Base-by-base conservation (phyloP, 129 eudicot genomes). In the Solidago caesia region DNA sequence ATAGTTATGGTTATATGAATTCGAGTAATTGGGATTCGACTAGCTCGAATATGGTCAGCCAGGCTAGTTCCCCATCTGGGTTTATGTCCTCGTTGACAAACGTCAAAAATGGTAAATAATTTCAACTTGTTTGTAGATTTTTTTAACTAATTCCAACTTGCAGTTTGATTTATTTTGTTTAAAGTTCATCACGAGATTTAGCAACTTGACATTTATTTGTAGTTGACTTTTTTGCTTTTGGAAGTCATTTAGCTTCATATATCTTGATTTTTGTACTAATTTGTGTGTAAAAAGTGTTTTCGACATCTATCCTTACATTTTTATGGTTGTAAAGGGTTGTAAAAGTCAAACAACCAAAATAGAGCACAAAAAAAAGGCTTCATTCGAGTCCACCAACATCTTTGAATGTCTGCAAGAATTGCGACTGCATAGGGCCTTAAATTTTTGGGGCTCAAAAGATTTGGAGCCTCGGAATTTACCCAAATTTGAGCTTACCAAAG, bases 11-110 rank as follows among this genome's bases (percentile, higher is more conserved):
- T 55, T 67, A 71, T 4, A 9, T 72, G 3, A 65, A 15, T 55
- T 63, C 57, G 44, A 82, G 60, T 48, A 48, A 60, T 68, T 8
- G 64, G 65, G 68, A 63, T 59, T 74, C 87, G 42, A 66, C 51
- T 21, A 82, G 68, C 63, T 83, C 89, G 8, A 83, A 78, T 90
- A 90, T 90, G 68, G 49, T 85, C 13, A 77, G 98, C 62, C 96
- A 93, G 53, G 86, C 82, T 70, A 90, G 92, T 70, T 86, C 96
- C 41, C 98, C 92, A 15, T 92, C 96, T 83, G 98, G 97, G 69
- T 86, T 93, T 81, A 71, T 93, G 70, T 72, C 83, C 26, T 61
- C 82, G 59, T 65, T 88, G 78, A 82, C 77, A 2, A 33, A 33
- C 4, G 66, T 25, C 74, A 85, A 77, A 51, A 84, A 83, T 76